Evolutionary conservation across 2,329 filamentous ascomycete species (phyloP).

Genomic region (Penicillium concentricum): DNA sequence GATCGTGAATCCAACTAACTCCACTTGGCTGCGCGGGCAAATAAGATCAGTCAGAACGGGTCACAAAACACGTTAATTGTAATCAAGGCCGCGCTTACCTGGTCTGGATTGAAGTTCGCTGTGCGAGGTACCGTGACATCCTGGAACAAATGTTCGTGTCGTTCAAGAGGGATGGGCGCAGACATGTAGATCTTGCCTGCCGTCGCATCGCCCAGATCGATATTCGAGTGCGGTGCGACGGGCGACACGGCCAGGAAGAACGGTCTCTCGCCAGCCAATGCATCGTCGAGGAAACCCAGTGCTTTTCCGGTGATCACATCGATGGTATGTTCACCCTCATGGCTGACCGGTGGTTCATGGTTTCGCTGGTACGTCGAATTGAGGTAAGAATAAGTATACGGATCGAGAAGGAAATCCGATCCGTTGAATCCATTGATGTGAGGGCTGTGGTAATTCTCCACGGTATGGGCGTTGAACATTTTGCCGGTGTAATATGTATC

Average conservation of each 20-base stretch:
- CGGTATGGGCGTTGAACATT: constrained; percentile 53
- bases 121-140: constrained; percentile 61
- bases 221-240: constrained; percentile 64
- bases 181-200: constrained; percentile 37
- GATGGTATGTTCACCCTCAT: constrained; percentile 55
- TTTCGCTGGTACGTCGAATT: constrained; percentile 66
- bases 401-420: constrained; percentile 47
- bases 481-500: constrained; percentile 58
- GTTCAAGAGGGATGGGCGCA: constrained; percentile 57
- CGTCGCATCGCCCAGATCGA: constrained; percentile 39
- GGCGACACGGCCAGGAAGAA: constrained; percentile 69
- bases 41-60: neutral
- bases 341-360: constrained; percentile 54
- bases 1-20: constrained; percentile 47
- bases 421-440: constrained; percentile 39
- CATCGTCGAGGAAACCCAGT: constrained; percentile 61
- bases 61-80: neutral
- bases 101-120: constrained; percentile 64
- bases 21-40: constrained; percentile 36
- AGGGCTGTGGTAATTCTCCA: constrained; percentile 49
- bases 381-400: constrained; percentile 63
- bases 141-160: constrained; percentile 63
- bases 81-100: constrained; percentile 35
- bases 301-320: constrained; percentile 63
- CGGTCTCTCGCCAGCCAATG: constrained; percentile 53